phyloP scores from a whole-genome alignment of 345 rosid species.

The Gossypioides kirkii region DNA sequence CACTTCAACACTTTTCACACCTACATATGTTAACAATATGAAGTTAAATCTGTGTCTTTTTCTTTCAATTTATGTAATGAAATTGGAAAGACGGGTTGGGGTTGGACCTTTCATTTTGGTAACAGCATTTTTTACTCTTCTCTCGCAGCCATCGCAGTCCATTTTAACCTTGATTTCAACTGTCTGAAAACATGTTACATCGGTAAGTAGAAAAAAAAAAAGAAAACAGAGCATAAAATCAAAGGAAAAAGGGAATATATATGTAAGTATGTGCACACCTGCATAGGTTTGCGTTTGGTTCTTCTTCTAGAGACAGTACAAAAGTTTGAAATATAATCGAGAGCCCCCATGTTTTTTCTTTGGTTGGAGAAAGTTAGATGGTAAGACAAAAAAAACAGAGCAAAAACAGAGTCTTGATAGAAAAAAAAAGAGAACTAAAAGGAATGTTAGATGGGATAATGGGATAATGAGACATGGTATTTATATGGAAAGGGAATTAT shows the following conservation, averaged over 20 bases:
- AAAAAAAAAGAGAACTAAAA: background rate
- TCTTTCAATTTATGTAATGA: too few relatives aligned
- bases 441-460: conserved; percentile 1
- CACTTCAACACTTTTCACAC: conserved; percentile 59
- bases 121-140: conserved; percentile 74
- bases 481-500: background rate
- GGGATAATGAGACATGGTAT: background rate
- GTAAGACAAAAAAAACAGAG: background rate
- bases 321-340: conserved; percentile 78
- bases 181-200: conserved; percentile 41
- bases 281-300: conserved; percentile 81
- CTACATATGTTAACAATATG: conserved; percentile 18
- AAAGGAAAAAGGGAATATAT: conserved; percentile 9
- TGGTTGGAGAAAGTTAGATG: conserved; percentile 22
- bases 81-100: background rate
- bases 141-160: conserved; percentile 98
- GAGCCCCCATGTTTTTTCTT: conserved; percentile 60
- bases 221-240: background rate
- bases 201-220: background rate
- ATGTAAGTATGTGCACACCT: conserved; percentile 33
- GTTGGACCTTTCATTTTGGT: conserved; percentile 58
- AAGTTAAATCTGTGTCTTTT: too few relatives aligned
- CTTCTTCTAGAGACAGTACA: conserved; percentile 64
- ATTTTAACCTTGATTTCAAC: conserved; percentile 95
- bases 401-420: background rate